phyloP scores from a whole-genome alignment of 257 asterid genomes.

The Solanum microdontum region DNA sequence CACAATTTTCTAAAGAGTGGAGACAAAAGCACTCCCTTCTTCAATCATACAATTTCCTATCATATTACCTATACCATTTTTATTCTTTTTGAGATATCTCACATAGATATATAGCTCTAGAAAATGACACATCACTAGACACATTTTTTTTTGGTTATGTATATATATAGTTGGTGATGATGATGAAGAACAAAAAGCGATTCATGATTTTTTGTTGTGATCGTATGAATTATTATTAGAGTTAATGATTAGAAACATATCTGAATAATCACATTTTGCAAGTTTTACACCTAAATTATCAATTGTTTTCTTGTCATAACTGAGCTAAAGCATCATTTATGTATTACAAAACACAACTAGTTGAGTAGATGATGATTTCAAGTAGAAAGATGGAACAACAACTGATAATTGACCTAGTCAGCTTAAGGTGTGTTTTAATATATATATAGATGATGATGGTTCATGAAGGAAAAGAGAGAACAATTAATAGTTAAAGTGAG shows the following conservation, averaged over 20 bases:
- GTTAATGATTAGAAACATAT: not conserved
- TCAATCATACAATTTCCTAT: constrained; percentile 22
- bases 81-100: not conserved
- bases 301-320: not conserved
- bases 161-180: not conserved
- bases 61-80: not conserved
- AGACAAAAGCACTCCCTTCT: constrained; percentile 55
- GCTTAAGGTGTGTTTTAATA: not conserved
- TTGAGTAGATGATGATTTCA: not conserved
- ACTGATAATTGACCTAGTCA: not conserved
- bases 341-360: not conserved
- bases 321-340: not conserved
- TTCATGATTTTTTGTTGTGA: not conserved
- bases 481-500: not conserved
- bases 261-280: not conserved
- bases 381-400: not conserved
- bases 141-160: not conserved
- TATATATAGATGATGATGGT: not conserved
- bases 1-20: constrained; percentile 33
- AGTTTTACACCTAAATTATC: not conserved
- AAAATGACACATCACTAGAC: not conserved
- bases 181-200: not conserved
- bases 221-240: not conserved
- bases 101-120: not conserved
- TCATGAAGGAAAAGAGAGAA: not conserved